Evolutionary conservation across 2,329 filamentous ascomycete genomes (phyloP), one percentile per base, ranked within the genome.

Genomic region (Cytospora mali): DNA sequence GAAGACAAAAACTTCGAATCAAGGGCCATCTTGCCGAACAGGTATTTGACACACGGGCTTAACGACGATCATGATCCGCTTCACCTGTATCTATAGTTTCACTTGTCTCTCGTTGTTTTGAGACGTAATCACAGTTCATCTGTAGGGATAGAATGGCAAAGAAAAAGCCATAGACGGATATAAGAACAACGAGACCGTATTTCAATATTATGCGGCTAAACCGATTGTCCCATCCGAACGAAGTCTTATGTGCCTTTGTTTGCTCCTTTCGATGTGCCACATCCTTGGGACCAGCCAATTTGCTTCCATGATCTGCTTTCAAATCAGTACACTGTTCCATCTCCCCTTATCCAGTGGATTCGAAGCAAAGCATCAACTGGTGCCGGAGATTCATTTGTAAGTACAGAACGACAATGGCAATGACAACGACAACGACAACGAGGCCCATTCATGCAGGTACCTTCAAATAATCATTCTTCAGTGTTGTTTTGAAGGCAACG

Each of bases 1-100:
- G 42, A 46, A 51, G 51, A 57, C n/a, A 42, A 54, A 64, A 50
- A 25, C 31, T 46, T 18, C 46, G 39, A 62, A 25, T 49, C n/a
- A 33, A 53, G 54, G 58, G 29, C 49, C 58, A 54, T 53, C 29
- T 62, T 61, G 7, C 33, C 57, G n/a, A 11, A 16, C n/a, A 28
- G 46, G 49, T 33, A 29, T 33, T 11, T 39, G 29, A 28, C n/a
- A 46, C 51, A 23, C 16, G 18, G 46, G n/a, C 49, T 33, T 35
- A 28, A 56, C 49, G 58, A 42, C 48, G 46, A 46, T 54, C 35
- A 49, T 31, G 52, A 57, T 21, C 39, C 21, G 29, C 39, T 62
- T 54, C 49, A 29, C 39, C 50, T 62, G 54, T 64, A 62, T 39
- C 25, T 64, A 54, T 58, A 61, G 52, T 39, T 62, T 58, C 52